Base-by-base conservation (phyloP, 2,329 filamentous ascomycete genomes). In the Apiospora malaysiana region DNA sequence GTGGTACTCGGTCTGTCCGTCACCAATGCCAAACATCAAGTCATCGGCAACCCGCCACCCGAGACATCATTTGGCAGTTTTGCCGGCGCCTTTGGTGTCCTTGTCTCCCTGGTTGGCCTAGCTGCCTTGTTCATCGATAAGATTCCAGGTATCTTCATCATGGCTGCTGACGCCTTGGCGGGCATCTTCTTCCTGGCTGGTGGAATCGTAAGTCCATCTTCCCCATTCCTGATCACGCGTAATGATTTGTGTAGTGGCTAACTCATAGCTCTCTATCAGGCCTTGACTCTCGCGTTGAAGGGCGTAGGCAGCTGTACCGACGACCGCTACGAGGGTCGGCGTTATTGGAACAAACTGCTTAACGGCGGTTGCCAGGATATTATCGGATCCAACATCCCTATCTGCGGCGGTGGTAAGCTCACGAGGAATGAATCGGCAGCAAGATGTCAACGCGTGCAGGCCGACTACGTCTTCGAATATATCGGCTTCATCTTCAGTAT, bases 1-100 rank as follows among this genome's bases (percentile, higher is more conserved):
- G 75, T 80, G 18, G 77, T 81, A 40, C 74, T 81, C 18, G 79
- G 77, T 14, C 70, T 81, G 18, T 80, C 79, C 14, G 74, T 79
- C 1, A 77, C 77, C 8, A 75, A 80, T 16, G 76, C 78, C 32
- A 81, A 81, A 69, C 75, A 78, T 1, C 79, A 80, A 63, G 68
- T 45, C 0, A 9, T 76, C 21, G 78, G 76, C 49, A 72, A 69
- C 12, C 74, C 76, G 1, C 79, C 79, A 0, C 68, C 77, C 21
- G 77, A 79, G 68, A 81, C 79, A 2, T 77, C 78, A 5, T 81
- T 80, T 71, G 76, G 76, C 63, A 76, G 75, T 72, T 81, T 81
- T 70, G 74, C 75, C 1, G 79, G 79, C 32, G 79, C 77, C 1
- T 80, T 81, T 45, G 79, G 80, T 27, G 73, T 81, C 65, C 71